Evolutionary conservation across 176 grass and related monocot species (phyloP).

Genomic region (barley (Hordeum vulgare)): DNA sequence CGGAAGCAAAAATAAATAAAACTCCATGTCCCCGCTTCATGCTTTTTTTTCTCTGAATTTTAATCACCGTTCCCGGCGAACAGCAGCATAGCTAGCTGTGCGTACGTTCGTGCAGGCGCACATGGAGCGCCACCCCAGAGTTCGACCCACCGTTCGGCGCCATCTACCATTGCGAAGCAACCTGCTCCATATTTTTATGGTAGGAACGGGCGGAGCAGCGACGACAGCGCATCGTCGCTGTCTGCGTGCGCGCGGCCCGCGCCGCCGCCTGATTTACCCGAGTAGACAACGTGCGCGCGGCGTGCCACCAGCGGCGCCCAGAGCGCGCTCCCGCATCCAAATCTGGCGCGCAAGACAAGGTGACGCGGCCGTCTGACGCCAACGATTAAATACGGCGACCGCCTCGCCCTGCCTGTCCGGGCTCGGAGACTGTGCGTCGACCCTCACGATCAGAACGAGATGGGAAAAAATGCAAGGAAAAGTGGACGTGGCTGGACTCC

Average conservation of each 20-base stretch:
- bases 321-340: background rate
- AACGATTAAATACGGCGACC: constrained; percentile 10
- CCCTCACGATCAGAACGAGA: background rate
- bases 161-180: background rate
- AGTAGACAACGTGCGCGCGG: constrained; percentile 9
- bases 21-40: too few relatives aligned
- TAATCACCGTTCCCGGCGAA: background rate
- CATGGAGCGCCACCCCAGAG: constrained; percentile 9
- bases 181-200: background rate
- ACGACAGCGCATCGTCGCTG: constrained; percentile 34
- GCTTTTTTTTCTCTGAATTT: background rate
- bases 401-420: background rate
- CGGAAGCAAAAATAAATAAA: too few relatives aligned
- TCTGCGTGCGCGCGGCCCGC: background rate
- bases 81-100: background rate
- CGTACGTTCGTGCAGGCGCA: background rate
- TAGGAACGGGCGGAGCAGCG: background rate
- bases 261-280: background rate
- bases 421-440: background rate
- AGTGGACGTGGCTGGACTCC: background rate
- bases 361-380: constrained; percentile 9
- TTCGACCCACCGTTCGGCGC: background rate
- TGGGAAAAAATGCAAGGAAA: background rate
- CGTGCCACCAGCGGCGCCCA: background rate
- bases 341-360: background rate